Conservation (phyloP, 2,329 filamentous ascomycete genomes). For the Exutisphaerella laricina region DNA sequence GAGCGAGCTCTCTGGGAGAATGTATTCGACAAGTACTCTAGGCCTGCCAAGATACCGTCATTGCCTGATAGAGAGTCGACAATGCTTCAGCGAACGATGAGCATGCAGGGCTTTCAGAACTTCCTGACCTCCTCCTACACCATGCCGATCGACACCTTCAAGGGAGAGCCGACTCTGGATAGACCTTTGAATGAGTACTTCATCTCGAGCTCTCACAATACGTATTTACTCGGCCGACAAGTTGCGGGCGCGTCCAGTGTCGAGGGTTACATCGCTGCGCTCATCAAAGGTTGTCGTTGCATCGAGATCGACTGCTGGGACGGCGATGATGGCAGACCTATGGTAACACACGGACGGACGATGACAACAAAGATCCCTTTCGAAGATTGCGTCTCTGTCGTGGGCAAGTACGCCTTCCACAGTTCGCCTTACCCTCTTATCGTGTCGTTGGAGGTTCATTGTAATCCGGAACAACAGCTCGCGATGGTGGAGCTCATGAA, state of each 20-base stretch:
- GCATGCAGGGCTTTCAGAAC: constrained; percentile 68
- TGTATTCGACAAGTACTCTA: constrained; percentile 51
- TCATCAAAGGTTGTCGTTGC: constrained; percentile 85
- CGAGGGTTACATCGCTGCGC: constrained; percentile 86
- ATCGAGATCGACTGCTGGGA: constrained; percentile 99
- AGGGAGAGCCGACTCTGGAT: constrained; percentile 52
- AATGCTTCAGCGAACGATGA: constrained; percentile 57
- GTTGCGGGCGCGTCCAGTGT: constrained; percentile 85
- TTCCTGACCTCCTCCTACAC: constrained; percentile 61
- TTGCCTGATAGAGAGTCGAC: constrained; percentile 40
- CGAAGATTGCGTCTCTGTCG: constrained; percentile 82
- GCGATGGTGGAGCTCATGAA: constrained; percentile 88
- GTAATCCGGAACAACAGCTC: constrained; percentile 72
- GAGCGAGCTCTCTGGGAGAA: constrained; percentile 63
- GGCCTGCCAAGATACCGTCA: constrained; percentile 35
- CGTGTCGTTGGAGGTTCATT: constrained; percentile 94
- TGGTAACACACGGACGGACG: constrained; percentile 86
- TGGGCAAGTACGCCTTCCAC: constrained; percentile 90
- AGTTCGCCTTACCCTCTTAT: constrained; percentile 85
- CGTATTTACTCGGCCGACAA: constrained; percentile 87
- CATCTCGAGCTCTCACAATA: constrained; percentile 98
- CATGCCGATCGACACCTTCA: constrained; percentile 22
- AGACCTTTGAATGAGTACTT: constrained; percentile 93
- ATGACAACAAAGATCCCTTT: constrained; percentile 86
- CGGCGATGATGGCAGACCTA: constrained; percentile 76